Evolutionary conservation across 2,329 filamentous ascomycete genomes (phyloP).

Genomic region (Drechslera avenae): DNA sequence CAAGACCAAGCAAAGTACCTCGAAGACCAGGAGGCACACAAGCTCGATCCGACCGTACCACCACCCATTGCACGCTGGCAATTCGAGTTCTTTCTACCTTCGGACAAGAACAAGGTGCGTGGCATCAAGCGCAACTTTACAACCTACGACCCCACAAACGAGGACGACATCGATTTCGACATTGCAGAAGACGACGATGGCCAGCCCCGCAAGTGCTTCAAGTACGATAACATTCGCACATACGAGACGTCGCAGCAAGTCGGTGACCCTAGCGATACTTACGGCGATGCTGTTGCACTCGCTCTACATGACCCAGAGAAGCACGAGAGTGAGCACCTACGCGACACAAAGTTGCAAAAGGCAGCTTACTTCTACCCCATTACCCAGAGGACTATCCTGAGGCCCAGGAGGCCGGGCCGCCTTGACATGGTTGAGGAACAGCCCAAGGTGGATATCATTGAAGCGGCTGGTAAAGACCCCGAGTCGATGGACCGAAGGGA

Average conservation of each 20-base stretch:
- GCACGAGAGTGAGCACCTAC: conserved; percentile 44
- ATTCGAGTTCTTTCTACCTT: conserved; percentile 65
- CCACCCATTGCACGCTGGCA: conserved; percentile 61
- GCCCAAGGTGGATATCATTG: conserved; percentile 59
- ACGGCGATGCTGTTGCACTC: conserved; percentile 61
- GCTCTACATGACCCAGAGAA: conserved; percentile 61
- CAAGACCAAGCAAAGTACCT: conserved; percentile 58
- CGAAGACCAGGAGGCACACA: conserved; percentile 49
- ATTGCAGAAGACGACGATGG: conserved; percentile 50
- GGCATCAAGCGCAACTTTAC: conserved; percentile 63
- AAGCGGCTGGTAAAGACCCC: conserved; percentile 58
- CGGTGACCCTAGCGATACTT: conserved; percentile 57
- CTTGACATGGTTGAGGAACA: conserved; percentile 50
- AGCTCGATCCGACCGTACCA: conserved; percentile 56
- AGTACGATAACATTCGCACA: conserved; percentile 62
- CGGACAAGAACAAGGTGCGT: conserved; percentile 53
- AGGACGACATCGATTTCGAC: conserved; percentile 46
- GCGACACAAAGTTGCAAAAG: conserved; percentile 49
- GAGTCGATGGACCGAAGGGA: conserved; percentile 56
- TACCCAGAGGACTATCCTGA: conserved; percentile 59
- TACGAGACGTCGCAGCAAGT: conserved; percentile 64
- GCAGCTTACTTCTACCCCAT: conserved; percentile 69
- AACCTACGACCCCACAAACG: conserved; percentile 58
- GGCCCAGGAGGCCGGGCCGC: conserved; percentile 51
- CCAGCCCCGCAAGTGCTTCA: conserved; percentile 58